Conservation (phyloP, 352 stramenopile genomes). For the Globisporangium nagaii region DNA sequence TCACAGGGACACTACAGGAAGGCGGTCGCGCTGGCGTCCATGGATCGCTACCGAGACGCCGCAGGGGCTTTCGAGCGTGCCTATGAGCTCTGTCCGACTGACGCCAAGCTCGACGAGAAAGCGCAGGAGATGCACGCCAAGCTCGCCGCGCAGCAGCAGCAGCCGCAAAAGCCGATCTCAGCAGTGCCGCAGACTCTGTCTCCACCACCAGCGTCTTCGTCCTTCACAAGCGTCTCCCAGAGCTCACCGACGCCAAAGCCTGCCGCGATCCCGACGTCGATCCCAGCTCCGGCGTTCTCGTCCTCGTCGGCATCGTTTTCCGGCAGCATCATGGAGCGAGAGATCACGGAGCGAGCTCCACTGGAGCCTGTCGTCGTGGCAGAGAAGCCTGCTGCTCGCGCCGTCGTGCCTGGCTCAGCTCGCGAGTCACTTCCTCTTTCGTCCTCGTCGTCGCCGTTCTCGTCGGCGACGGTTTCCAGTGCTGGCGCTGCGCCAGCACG, state of each 20-base stretch:
- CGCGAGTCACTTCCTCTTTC: conserved; percentile 1
- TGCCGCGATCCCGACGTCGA: background rate
- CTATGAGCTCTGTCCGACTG: conserved; percentile 60
- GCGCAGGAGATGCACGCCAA: conserved; percentile 58
- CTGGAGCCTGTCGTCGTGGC: background rate
- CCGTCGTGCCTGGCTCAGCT: too few species aligned
- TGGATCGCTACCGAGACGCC: conserved; percentile 61
- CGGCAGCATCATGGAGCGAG: conserved; percentile 64
- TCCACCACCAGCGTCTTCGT: background rate
- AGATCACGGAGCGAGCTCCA: conserved; percentile 21
- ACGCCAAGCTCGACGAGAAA: conserved; percentile 58
- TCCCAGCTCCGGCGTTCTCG: conserved; percentile 11
- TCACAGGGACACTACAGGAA: conserved; percentile 70
- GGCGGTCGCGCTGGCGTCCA: conserved; percentile 54
- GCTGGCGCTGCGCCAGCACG: conserved; percentile 16
- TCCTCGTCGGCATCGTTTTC: conserved; percentile 57
- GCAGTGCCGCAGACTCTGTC: background rate
- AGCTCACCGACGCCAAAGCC: background rate
- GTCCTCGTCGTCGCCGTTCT: background rate
- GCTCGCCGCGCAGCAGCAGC: background rate
- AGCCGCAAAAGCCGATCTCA: conserved; percentile 8
- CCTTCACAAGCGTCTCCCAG: conserved; percentile 9
- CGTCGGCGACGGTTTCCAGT: conserved; percentile 5
- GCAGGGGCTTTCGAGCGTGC: conserved; percentile 63
- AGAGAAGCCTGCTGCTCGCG: background rate